These are phyloP conservation scores for Theileria sp. DNA, from an alignment of 169 alveolate genomes.

Conservation along the genomic window DNA sequence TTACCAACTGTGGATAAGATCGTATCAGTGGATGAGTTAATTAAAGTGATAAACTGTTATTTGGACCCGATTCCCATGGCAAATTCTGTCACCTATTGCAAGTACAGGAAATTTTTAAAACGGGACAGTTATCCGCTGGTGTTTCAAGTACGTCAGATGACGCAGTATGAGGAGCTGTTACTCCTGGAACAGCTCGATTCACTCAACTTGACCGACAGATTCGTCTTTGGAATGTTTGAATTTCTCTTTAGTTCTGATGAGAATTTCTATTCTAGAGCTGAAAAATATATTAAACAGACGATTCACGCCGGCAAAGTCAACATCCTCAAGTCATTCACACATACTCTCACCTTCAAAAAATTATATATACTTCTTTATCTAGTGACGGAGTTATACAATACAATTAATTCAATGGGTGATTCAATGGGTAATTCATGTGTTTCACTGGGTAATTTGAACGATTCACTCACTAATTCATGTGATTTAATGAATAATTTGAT, in stretches of 20 bases:
- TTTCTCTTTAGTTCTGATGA: constrained; percentile 7
- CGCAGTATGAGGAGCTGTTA: constrained; percentile 9
- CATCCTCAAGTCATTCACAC: constrained; percentile 27
- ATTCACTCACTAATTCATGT: too few species aligned
- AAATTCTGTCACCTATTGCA: constrained; percentile 11
- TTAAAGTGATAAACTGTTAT: constrained; percentile 5
- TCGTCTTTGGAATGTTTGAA: constrained; percentile 7
- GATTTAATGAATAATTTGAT: too few species aligned
- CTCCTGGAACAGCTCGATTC: constrained; percentile 12
- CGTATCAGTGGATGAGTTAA: not conserved
- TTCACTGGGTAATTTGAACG: too few species aligned
- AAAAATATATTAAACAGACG: not conserved
- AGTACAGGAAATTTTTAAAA: constrained; percentile 1
- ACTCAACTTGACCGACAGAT: constrained; percentile 9
- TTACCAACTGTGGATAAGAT: constrained; percentile 12
- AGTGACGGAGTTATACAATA: too few species aligned
- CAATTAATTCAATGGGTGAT: not conserved
- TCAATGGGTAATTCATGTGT: too few species aligned
- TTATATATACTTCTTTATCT: constrained; percentile 10
- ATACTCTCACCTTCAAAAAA: constrained; percentile 22
- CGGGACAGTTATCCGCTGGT: constrained; percentile 37
- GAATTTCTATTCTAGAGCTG: not conserved
- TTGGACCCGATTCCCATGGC: constrained; percentile 29
- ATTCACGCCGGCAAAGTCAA: constrained; percentile 15
- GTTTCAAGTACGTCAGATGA: constrained; percentile 16